Percentiles rank a stretch among this genome's conserved stretches.
phyloP scores from a whole-genome alignment of 208 protist species.

The Tetramitus jugosus region DNA sequence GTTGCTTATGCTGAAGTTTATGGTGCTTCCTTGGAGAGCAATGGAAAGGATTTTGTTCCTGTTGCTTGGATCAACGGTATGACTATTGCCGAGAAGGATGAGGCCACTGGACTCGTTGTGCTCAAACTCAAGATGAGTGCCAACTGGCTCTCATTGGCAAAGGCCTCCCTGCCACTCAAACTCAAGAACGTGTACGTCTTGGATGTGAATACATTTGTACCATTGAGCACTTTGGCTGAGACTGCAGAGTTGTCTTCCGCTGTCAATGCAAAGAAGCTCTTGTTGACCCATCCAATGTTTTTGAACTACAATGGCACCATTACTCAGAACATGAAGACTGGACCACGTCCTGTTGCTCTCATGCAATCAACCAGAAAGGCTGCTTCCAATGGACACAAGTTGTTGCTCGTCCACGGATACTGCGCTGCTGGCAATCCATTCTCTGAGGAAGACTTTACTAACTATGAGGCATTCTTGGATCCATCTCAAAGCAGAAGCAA shows the following conservation, averaged over 20 bases:
- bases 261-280: neutral
- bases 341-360: neutral
- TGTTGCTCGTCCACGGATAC: constrained; percentile 33
- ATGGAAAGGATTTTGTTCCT: neutral
- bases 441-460: constrained; percentile 20
- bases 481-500: constrained; percentile 21
- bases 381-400: neutral
- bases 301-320: neutral
- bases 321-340: neutral
- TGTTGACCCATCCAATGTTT: neutral
- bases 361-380: too few species aligned
- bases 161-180: neutral
- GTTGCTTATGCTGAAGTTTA: constrained; percentile 18
- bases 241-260: neutral
- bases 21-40: neutral
- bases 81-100: neutral
- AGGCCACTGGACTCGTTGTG: neutral
- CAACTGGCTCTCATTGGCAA: neutral
- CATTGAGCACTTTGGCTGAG: neutral
- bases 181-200: neutral
- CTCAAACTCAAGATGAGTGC: neutral
- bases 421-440: constrained; percentile 28
- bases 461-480: constrained; percentile 25
- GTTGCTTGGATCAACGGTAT: neutral
- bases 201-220: neutral